phyloP scores from a whole-genome alignment of 768 basidiomycete species.

The Strobilomyces dryophilus region DNA sequence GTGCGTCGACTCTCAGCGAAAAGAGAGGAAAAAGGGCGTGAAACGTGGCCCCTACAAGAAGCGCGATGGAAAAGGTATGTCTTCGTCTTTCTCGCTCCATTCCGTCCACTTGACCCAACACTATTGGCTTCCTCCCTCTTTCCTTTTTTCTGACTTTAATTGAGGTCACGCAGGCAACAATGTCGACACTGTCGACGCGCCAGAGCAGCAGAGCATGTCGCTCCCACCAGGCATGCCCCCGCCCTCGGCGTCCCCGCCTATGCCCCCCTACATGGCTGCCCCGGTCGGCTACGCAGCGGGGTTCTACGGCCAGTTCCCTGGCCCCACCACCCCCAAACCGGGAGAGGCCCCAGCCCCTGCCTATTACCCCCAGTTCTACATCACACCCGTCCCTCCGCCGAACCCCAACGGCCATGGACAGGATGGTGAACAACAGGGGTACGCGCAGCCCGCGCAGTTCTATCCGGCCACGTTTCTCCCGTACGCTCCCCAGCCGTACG shows the following conservation, averaged over 20 bases:
- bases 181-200: conserved; percentile 43
- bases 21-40: conserved; percentile 86
- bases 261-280: conserved; percentile 47
- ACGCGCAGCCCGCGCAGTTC: conserved; percentile 40
- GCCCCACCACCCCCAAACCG: conserved; percentile 45
- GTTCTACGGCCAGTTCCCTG: conserved; percentile 54
- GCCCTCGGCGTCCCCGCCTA: conserved; percentile 43
- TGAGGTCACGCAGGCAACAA: conserved; percentile 57
- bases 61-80: conserved; percentile 85
- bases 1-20: conserved; percentile 87
- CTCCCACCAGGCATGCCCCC: conserved; percentile 41
- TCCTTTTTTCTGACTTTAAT: conserved; percentile 41
- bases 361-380: conserved; percentile 50
- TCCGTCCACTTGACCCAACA: conserved; percentile 18
- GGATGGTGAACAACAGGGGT: conserved; percentile 38
- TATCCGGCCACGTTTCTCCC: conserved; percentile 47
- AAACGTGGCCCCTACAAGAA: conserved; percentile 93
- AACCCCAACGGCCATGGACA: conserved; percentile 38
- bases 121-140: background rate
- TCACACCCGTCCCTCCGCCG: conserved; percentile 42
- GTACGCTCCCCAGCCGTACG: conserved; percentile 44
- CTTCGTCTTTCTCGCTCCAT: conserved; percentile 28
- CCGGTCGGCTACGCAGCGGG: conserved; percentile 50
- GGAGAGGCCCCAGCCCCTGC: conserved; percentile 45
- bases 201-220: conserved; percentile 40